Percentiles rank a stretch among this genome's conserved stretches.
These are phyloP conservation scores for Fusarium veterinarium DNA, from an alignment of 2,329 filamentous ascomycete species.

Conservation along the genomic window DNA sequence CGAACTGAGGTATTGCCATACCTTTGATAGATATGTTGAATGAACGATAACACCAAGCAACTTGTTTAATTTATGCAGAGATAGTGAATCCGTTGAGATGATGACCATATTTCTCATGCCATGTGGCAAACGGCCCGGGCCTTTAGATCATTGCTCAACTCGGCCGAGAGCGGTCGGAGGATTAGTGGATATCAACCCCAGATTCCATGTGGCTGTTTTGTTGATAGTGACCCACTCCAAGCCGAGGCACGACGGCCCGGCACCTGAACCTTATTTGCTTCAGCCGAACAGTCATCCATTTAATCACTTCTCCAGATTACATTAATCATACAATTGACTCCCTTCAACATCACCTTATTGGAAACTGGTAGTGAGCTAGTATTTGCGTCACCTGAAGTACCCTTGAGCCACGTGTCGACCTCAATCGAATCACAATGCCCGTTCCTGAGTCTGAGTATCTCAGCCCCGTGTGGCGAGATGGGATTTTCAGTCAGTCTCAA, in stretches of 20 bases:
- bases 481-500: slow-evolving; percentile 77
- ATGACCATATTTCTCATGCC: not conserved
- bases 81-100: not conserved
- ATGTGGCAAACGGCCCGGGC: slow-evolving; percentile 13
- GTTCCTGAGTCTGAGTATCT: slow-evolving; percentile 79
- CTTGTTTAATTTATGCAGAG: not conserved
- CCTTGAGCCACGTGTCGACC: not conserved
- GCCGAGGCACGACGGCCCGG: slow-evolving; percentile 30
- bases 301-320: not conserved
- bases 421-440: slow-evolving; percentile 64
- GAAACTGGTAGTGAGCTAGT: too few relatives aligned
- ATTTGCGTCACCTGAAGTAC: not conserved
- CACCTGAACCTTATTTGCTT: not conserved
- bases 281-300: not conserved
- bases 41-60: not conserved
- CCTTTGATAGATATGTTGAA: not conserved
- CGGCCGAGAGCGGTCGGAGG: slow-evolving; percentile 32
- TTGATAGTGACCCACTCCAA: slow-evolving; percentile 20
- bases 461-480: slow-evolving; percentile 86
- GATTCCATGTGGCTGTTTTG: slow-evolving; percentile 8
- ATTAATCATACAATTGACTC: not conserved
- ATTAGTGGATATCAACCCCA: slow-evolving; percentile 24
- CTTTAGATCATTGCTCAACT: slow-evolving; percentile 18
- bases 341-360: not conserved
- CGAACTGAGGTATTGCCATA: not conserved